phyloP scores from a whole-genome alignment of 108 stramenopile genomes.

The Cyclotella cryptica region DNA sequence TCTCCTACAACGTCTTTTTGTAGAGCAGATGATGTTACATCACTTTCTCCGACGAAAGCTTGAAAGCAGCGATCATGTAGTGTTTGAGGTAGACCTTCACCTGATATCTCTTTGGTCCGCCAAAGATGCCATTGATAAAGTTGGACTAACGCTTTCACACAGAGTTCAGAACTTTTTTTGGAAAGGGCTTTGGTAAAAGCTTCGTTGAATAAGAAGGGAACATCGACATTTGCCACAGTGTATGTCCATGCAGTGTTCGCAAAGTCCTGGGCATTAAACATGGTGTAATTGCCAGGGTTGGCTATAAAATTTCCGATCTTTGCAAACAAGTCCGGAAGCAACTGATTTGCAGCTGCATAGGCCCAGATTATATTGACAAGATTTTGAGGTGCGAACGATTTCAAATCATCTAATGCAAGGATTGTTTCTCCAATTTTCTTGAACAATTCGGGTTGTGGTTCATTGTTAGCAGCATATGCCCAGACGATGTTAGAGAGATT shows the following conservation, averaged over 20 bases:
- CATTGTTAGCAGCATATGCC: not conserved
- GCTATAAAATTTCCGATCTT: not conserved
- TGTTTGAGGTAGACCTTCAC: not conserved
- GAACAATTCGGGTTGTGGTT: not conserved
- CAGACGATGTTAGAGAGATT: too few species aligned
- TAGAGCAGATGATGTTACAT: not conserved
- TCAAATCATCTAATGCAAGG: not conserved
- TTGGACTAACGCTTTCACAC: not conserved
- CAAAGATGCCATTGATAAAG: conserved; percentile 22
- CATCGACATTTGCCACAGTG: conserved; percentile 3
- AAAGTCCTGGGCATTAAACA: conserved; percentile 1
- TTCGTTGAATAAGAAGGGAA: not conserved
- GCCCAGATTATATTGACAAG: not conserved
- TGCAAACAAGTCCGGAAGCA: not conserved
- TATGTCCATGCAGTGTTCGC: conserved; percentile 15
- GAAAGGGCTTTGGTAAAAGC: not conserved
- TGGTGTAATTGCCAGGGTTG: not conserved
- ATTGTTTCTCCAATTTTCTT: not conserved
- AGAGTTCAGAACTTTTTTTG: not conserved
- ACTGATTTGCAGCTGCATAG: not conserved
- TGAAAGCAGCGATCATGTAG: conserved; percentile 12
- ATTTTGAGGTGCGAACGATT: not conserved
- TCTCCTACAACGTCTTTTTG: conserved; percentile 23
- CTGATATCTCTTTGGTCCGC: not conserved
- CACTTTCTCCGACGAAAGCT: not conserved